Base-by-base conservation (phyloP, 179 eudicot genomes). In the Heliamphora pulchella region DNA sequence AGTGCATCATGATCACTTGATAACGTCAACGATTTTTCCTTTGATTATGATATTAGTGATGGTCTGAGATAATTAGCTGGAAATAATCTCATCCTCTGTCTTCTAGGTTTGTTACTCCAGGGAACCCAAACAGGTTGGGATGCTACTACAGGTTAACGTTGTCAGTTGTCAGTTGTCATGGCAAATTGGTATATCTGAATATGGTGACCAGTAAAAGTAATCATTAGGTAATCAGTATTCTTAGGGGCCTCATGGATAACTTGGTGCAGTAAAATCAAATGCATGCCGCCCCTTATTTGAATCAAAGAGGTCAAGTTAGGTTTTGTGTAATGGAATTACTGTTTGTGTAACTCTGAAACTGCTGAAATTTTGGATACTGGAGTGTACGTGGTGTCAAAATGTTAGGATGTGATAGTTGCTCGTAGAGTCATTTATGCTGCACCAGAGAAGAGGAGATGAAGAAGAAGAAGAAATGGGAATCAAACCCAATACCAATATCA, bases 301-400 rank as follows among this genome's bases (percentile, higher is more conserved):
- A 9, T 72, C n/a, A 10, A 4, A 20, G 57, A 22, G 76, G 44
- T 72, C 75, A 73, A 73, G 62, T 53, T 54, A 7, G 77, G 44
- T 73, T 51, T 51, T 31, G 2, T 73, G 44, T 9, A 15, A 73
- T 73, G 18, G 46, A 73, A 22, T 57, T 53, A 22, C 13, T 10
- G 18, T 51, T 51, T 73, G n/a, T 3, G 39, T 71, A 0, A 18
- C 14, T 18, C 3, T 9, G 75, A 14, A 48, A 10, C 57, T 48
- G 14, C 57, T 71, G 41, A 5, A 44, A 44, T 48, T 71, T 3
- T 51, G 5, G 8, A 72, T 53, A 14, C 39, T 48, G 31, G 39
- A 74, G 47, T 14, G 8, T 9, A 10, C 44, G 13, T 22, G 20
- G 9, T 74, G 31, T 74, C 63, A 74, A 55, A 51, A 39, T 14